These are phyloP conservation scores for Colletotrichum graminicola DNA, from an alignment of 2,329 filamentous ascomycete species.

Conservation along the genomic window DNA sequence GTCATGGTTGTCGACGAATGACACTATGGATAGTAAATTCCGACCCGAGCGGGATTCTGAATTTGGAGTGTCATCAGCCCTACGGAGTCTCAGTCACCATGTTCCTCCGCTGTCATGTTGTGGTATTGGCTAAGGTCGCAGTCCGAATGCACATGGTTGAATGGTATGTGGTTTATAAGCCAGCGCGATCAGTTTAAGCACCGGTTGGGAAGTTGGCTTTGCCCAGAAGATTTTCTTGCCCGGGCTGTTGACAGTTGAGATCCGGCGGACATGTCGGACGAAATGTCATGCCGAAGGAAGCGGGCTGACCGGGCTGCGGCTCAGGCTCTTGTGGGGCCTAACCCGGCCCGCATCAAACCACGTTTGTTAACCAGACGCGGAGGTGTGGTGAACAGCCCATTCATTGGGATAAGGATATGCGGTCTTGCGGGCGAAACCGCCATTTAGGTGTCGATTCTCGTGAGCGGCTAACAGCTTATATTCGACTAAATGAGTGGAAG, in stretches of 20 bases:
- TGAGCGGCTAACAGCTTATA: background rate
- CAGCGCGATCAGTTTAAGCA: background rate
- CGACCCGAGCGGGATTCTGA: background rate
- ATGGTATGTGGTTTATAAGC: background rate
- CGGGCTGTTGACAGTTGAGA: too few species aligned
- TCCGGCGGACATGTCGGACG: conserved; percentile 20
- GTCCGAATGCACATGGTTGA: background rate
- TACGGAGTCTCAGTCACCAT: background rate
- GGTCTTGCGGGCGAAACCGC: background rate
- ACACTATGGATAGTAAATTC: background rate
- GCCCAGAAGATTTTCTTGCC: background rate
- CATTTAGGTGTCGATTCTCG: background rate
- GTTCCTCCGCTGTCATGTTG: background rate
- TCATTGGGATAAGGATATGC: too few species aligned
- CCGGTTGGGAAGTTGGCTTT: background rate
- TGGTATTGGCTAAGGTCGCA: background rate
- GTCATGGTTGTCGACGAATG: background rate
- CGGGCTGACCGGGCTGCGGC: conserved; percentile 9
- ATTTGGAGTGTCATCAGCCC: background rate
- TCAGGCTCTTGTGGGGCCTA: conserved; percentile 19
- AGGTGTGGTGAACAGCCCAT: too few species aligned
- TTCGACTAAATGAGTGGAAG: background rate
- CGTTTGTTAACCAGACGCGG: background rate
- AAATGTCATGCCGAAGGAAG: conserved; percentile 30
- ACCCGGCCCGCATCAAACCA: conserved; percentile 3